These are phyloP conservation scores for Venturia effusa DNA, from an alignment of 2,329 filamentous ascomycete species.

Conservation along the genomic window DNA sequence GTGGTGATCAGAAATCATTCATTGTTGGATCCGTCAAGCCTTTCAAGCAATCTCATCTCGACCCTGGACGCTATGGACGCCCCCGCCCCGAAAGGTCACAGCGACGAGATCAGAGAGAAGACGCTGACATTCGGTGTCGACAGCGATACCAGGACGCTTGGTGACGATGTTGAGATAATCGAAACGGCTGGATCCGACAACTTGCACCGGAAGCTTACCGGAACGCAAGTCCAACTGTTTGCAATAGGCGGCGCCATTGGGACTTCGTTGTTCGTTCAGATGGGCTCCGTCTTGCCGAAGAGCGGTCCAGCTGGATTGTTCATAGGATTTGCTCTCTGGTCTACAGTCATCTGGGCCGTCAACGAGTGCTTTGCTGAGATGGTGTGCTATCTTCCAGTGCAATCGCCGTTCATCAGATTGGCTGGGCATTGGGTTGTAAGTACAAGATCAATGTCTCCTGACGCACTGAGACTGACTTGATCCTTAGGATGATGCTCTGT, in stretches of 20 bases:
- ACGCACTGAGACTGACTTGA: not conserved
- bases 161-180: not conserved
- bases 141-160: not conserved
- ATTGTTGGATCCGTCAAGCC: not conserved
- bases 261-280: conserved; percentile 47
- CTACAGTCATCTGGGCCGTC: conserved; percentile 45
- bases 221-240: not conserved
- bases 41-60: not conserved
- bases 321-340: conserved; percentile 48
- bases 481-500: conserved; percentile 45
- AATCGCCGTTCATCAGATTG: conserved; percentile 53
- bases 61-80: not conserved
- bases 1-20: not conserved
- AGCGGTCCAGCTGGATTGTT: conserved; percentile 46
- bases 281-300: conserved; percentile 43
- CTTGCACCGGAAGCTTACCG: not conserved
- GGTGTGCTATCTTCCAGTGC: conserved; percentile 50
- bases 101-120: not conserved
- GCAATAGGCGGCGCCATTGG: conserved; percentile 25
- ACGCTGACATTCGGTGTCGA: not conserved
- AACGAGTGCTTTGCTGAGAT: conserved; percentile 59
- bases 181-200: not conserved
- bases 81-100: not conserved
- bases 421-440: conserved; percentile 49
- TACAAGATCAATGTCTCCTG: not conserved